phyloP scores from a whole-genome alignment of 305 asterid genomes.

The Fraxinus angustifolia region DNA sequence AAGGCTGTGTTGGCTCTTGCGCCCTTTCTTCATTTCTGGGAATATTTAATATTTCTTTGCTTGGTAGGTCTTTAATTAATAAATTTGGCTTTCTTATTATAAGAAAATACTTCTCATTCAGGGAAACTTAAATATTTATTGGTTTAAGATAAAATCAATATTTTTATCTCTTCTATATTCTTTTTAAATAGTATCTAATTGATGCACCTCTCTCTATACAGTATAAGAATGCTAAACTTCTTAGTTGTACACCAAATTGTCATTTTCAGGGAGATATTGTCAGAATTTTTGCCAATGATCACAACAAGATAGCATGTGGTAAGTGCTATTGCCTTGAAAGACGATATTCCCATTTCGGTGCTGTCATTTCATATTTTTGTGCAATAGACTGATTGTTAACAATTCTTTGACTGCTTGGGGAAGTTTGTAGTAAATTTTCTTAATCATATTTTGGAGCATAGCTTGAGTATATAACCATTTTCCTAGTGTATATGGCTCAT shows the following conservation, averaged over 20 bases:
- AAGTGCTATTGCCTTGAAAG: conserved; percentile 34
- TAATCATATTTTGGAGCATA: background rate
- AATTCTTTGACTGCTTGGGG: conserved; percentile 1
- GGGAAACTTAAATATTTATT: conserved; percentile 9
- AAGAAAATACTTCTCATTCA: background rate
- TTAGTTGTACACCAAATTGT: conserved; percentile 26
- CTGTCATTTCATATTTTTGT: conserved; percentile 6
- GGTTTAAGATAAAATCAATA: background rate
- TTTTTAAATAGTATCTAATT: background rate
- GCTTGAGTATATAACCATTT: background rate
- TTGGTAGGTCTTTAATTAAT: background rate
- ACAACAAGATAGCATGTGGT: conserved; percentile 96
- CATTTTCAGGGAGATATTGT: conserved; percentile 84
- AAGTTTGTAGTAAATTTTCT: background rate
- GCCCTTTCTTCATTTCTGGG: background rate
- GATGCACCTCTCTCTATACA: conserved; percentile 4
- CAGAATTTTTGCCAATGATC: conserved; percentile 87
- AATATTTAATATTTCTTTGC: background rate
- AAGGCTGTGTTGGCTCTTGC: background rate
- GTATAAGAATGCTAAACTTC: conserved; percentile 10
- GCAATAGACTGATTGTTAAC: background rate
- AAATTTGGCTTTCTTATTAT: background rate
- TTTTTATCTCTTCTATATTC: background rate
- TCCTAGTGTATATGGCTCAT: background rate
- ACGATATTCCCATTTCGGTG: background rate